Base-by-base conservation (phyloP, 2,329 filamentous ascomycete species). In the Fusarium vanettenii region DNA sequence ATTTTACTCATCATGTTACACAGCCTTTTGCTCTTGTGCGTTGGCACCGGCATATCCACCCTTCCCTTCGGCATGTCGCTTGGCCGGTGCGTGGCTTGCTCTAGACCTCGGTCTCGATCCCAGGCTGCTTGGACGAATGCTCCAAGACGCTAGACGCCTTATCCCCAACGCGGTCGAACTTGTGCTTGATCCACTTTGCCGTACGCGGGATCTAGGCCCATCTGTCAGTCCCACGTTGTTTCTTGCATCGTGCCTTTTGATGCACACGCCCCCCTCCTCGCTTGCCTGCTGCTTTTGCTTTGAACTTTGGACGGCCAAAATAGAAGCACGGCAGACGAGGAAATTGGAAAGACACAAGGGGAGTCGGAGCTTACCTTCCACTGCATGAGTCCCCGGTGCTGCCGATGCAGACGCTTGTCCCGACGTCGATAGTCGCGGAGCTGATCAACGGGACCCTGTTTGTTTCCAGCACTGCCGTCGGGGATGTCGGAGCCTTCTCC, bases 381-480 rank as follows among this genome's bases (percentile, higher is more conserved):
- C 82, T 95, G 93, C 93, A 95, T 95, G 45, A 93, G 79, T 0
- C 93, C 93, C 25, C 91, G 84, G 78, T 95, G 91, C 79, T 89
- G 88, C 59, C 92, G 85, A 80, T 94, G 91, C 72, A 93, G 82
- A 70, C 89, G 86, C 81, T 88, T 89, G 72, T 87, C 85, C 74
- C 91, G 85, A 67, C 86, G 85, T 79, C 88, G 90, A 79, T 91
- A 93, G 69, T 93, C 91, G 66, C 86, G 88, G 55, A 91, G 69
- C 79, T 89, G 85, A 50, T 88, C 87, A 11, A 84, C 67, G 85
- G 82, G 41, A 84, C 79, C 43, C 86, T 90, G 71, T 86, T 83
- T 72, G 83, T 86, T 31, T 78, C 82, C 75, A 14, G 75, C 72
- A 63, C 81, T 84, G 35, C 83, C 82, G 66, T 84, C 81, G 1